Base-by-base conservation (phyloP, 345 rosid species). In the Microcos paniculata region DNA sequence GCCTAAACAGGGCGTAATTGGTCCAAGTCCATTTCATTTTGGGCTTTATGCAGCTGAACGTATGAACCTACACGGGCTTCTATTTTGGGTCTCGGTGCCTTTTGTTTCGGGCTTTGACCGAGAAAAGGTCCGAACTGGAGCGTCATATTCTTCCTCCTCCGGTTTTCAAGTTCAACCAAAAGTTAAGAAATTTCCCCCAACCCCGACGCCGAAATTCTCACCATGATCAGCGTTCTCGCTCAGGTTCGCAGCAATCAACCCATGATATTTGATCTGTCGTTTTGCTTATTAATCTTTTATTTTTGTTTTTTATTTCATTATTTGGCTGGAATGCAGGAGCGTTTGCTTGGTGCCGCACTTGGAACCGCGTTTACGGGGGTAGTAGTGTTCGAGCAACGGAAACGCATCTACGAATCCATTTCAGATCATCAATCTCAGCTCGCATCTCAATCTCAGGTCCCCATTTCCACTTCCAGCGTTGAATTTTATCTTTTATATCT, bases 271-370 rank as follows among this genome's bases (percentile, higher is more conserved):
- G 5, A n/a, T 68, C 14, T 52, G 21, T 48, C 21, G 16, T 0
- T 13, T 35, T 21, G 28, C 14, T 14, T 10, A 42, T 9, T 57
- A n/a, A 8, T 7, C 0, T 16, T 11, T 57, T 15, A 0, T 24
- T 8, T 46, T 13, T 3, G n/a, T n/a, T 6, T 13, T n/a, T 58
- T 38, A 19, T 70, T 21, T 43, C 38, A 51, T 3, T n/a, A n/a
- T 57, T 78, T 62, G 30, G 57, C n/a, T 15, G 70, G 24, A 11
- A 77, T 83, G 78, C 63, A 90, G 94, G 94, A 90, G 82, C 97
- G 97, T 67, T 80, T 96, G 70, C 97, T 93, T 55, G 99, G 99
- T 19, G 87, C 85, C 35, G 81, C 90, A 28, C 76, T 93, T 52
- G 97, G 99, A 24, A 78, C 83, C 76, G 88, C 86, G 12, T 79